Evolutionary conservation across 2,329 filamentous ascomycete species (phyloP).

Genomic region (Amylocarpus encephaloides): DNA sequence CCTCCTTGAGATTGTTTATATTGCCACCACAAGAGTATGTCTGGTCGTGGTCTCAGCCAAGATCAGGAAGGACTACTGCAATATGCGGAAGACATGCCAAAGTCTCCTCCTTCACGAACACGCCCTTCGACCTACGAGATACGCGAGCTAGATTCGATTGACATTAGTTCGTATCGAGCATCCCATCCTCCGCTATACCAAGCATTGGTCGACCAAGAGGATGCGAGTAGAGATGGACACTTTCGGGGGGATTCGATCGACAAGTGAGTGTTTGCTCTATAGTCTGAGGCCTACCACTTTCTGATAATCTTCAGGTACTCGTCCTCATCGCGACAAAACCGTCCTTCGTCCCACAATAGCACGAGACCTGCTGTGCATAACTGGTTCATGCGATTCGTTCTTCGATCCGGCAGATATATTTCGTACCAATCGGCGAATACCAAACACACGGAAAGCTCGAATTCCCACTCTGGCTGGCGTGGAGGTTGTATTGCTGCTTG

Average conservation of each 20-base stretch:
- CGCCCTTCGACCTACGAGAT: background rate
- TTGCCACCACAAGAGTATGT: background rate
- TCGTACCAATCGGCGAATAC: conserved; percentile 11
- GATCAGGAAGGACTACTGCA: background rate
- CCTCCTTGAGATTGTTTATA: no score
- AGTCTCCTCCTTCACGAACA: background rate
- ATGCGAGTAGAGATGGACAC: background rate
- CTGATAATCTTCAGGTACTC: background rate
- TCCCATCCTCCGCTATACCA: background rate
- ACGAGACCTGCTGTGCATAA: conserved; percentile 4
- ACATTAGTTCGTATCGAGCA: background rate
- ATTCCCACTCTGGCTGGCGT: conserved; percentile 14
- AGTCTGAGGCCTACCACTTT: background rate
- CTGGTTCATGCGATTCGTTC: conserved; percentile 12
- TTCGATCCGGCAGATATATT: conserved; percentile 15
- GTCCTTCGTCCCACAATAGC: background rate
- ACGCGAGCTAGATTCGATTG: background rate
- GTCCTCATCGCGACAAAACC: background rate
- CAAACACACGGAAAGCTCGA: background rate
- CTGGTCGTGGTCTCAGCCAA: background rate
- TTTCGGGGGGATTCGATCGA: background rate
- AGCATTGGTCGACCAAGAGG: background rate
- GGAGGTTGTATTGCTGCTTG: conserved; percentile 12
- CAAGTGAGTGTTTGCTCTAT: background rate
- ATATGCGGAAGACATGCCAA: background rate